Conservation (phyloP, 768 basidiomycete genomes). For the Russula dissimulans region DNA sequence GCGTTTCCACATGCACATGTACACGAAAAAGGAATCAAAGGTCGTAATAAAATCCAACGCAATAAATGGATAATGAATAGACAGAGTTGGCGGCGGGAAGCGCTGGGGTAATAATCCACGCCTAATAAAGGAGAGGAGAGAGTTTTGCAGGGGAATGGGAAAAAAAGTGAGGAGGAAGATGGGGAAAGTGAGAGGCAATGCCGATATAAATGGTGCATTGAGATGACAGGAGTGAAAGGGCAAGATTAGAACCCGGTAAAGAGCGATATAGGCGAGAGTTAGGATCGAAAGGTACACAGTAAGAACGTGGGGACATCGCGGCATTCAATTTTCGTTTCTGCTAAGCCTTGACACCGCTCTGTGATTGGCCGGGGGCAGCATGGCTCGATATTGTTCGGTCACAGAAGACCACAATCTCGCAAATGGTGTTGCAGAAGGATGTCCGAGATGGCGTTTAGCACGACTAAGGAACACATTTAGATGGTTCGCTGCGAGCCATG, state of each 20-base stretch:
- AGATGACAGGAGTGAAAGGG: background rate
- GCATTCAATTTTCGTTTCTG: slow-evolving; percentile 11
- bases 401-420: slow-evolving; percentile 78
- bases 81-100: background rate
- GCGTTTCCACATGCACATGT: background rate
- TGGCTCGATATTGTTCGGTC: background rate
- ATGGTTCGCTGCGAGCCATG: background rate
- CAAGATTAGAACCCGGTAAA: background rate
- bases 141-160: background rate
- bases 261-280: background rate
- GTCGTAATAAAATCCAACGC: background rate
- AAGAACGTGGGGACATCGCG: slow-evolving; percentile 1
- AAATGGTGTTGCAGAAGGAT: slow-evolving; percentile 80
- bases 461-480: slow-evolving; percentile 35
- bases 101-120: background rate
- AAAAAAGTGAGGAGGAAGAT: background rate
- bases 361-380: background rate
- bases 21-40: background rate
- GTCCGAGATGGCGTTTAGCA: slow-evolving; percentile 81
- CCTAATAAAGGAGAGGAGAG: background rate
- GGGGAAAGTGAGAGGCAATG: background rate
- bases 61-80: background rate
- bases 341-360: background rate
- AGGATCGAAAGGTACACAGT: slow-evolving; percentile 1
- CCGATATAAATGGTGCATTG: slow-evolving; percentile 13